Evolutionary conservation across 2,329 filamentous ascomycete genomes (phyloP), one percentile per base, ranked within the genome.

Genomic region (Ascosphaera apis): DNA sequence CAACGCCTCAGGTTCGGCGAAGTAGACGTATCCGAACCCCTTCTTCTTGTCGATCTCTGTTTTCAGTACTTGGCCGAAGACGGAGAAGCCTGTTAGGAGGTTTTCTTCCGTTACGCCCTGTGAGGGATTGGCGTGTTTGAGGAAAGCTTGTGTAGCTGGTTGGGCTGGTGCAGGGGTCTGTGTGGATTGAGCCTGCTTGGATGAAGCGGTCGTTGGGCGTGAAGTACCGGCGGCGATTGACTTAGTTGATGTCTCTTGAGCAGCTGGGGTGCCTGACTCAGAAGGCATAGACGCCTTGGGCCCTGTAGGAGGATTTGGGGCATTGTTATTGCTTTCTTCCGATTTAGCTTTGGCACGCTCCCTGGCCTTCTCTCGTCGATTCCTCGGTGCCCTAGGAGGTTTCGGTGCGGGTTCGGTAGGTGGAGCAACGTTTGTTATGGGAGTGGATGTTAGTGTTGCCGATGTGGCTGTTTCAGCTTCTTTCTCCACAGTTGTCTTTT

Each of bases 31-130:
- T 2, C 83, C 86, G 47, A 92, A 91, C 0, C 83, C 83, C 53
- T 93, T 93, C 48, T 84, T 78, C 53, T 83, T 84, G 51, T 95
- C 86, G 37, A 95, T 86, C 47, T 93, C 86, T 13, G 92, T 80
- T 43, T 72, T 76, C 0, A 69, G 69, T 33, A 93, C 69, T 1
- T 67, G 54, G 1, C 86, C 86, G 45, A 82, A 91, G 0, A 59
- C 55, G 32, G 73, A 66, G 50, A 95, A 71, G 1, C 78, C 73
- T 44, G 76, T 67, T 46, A 76, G 73, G 1, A 95, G 69, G 0
- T 83, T 57, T 0, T 75, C 60, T 49, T 93, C 86, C 0, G 82
- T 93, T 33, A 93, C 79, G 11, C 86, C 86, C 50, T 93, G 86
- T 0, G 83, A 88, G 8, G 81, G 72, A 50, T 91, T 92, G 36